phyloP scores from a whole-genome alignment of 208 protist species.

The Trypanosoma vivax region DNA sequence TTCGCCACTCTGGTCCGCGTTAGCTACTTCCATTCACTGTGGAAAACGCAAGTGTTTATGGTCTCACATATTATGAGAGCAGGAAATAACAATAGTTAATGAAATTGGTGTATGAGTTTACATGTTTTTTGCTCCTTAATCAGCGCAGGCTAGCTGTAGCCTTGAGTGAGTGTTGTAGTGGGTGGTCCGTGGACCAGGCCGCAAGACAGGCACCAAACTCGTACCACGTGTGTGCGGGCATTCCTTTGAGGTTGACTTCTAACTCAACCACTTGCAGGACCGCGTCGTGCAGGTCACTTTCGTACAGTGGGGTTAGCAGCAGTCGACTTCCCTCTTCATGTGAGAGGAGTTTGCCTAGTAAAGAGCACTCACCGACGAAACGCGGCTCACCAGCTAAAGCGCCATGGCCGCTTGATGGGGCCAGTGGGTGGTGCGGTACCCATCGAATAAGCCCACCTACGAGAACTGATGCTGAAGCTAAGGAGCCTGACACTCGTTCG shows the following conservation, averaged over 20 bases:
- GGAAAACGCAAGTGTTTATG: too few relatives aligned
- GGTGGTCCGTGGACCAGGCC: slow-evolving; percentile 60
- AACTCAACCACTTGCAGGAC: slow-evolving; percentile 77
- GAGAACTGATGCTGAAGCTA: slow-evolving; percentile 20
- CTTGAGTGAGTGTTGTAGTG: too few relatives aligned
- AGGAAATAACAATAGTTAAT: too few relatives aligned
- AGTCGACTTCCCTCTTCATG: slow-evolving; percentile 17
- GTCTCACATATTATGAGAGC: too few relatives aligned
- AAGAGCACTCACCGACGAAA: slow-evolving; percentile 17
- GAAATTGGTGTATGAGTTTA: too few relatives aligned
- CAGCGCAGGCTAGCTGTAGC: too few relatives aligned
- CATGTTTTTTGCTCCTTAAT: too few relatives aligned
- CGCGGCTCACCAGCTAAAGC: background rate
- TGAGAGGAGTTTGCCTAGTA: slow-evolving; percentile 18
- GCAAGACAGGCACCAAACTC: slow-evolving; percentile 77
- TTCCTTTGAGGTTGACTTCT: slow-evolving; percentile 14
- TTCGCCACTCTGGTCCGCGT: too few relatives aligned
- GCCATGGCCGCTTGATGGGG: too few relatives aligned
- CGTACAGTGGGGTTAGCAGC: slow-evolving; percentile 79
- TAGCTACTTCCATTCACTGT: too few relatives aligned
- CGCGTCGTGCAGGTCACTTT: slow-evolving; percentile 50
- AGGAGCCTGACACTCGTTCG: slow-evolving; percentile 27
- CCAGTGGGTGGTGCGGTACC: background rate
- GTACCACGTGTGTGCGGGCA: slow-evolving; percentile 55
- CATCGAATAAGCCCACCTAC: slow-evolving; percentile 41